Base-by-base conservation (phyloP, 768 basidiomycete species). In the Favolaschia claudopus region DNA sequence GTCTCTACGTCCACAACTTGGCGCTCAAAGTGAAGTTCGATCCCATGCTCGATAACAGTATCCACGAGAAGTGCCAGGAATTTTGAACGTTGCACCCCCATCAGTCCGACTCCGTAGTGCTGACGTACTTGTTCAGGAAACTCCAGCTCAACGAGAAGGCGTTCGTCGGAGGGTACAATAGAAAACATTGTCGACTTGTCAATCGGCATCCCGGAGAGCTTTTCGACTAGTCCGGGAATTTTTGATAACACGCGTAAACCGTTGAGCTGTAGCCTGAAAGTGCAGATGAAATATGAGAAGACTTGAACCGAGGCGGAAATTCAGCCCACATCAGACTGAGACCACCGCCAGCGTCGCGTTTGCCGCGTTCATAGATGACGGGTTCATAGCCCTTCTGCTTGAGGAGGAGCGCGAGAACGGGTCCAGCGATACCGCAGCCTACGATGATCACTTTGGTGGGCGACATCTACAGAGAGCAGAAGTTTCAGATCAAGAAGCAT, bases 341-440 rank as follows among this genome's bases (percentile, higher is more conserved):
- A n/a, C 76, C 76, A 44, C 64, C 66, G 9, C 69, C 66, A 17
- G 29, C 53, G 29, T 32, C 63, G 22, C 20, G 50, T 38, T 6
- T 55, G 40, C 34, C 67, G 33, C 63, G 72, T 42, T 79, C 78
- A 57, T 76, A 79, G 0, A 78, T 58, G 42, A 78, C 63, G 9
- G 76, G 75, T 3, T 72, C 63, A 55, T 76, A 79, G 14, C 77
- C 77, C 51, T 76, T 74, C 22, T 65, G 62, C 50, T 74, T 77
- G 28, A 80, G 69, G 14, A 76, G 68, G 24, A 75, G 67, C 1
- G 75, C 76, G 34, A 80, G 72, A 4, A 77, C 72, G 15, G 77
- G 75, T 13, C 79, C 79, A 12, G 75, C 77, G 33, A 79, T 72
- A 4, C 78, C 78, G 19, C 69, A 69, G 20, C 78, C 78, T 9